These are phyloP conservation scores for Geotrichum candidum DNA, from an alignment of 1,139 yeast species.

Conservation along the genomic window DNA sequence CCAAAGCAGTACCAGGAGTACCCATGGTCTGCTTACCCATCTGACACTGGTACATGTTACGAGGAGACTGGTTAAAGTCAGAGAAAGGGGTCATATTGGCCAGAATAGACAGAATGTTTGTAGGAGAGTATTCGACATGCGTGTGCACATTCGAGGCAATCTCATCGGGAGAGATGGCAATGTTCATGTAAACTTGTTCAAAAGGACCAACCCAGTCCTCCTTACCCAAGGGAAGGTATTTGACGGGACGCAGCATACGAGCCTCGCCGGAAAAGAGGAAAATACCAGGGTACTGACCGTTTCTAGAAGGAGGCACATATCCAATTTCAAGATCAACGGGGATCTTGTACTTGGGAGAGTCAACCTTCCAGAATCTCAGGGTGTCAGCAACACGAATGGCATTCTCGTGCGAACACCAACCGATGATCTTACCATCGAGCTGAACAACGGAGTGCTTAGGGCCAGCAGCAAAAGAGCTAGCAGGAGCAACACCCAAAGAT, in stretches of 20 bases:
- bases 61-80: constrained; percentile 97
- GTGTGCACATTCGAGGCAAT: constrained; percentile 74
- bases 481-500: constrained; percentile 75
- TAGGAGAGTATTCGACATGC: constrained; percentile 93
- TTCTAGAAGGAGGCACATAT: constrained; percentile 85
- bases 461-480: constrained; percentile 70
- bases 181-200: constrained; percentile 94
- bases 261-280: constrained; percentile 86
- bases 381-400: constrained; percentile 86
- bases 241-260: constrained; percentile 94
- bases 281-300: constrained; percentile 97
- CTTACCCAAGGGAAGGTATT: constrained; percentile 77
- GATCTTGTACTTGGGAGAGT: constrained; percentile 57
- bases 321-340: constrained; percentile 90
- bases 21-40: constrained; percentile 99
- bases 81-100: constrained; percentile 97
- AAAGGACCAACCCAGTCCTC: constrained; percentile 91
- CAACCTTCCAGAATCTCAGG: constrained; percentile 87
- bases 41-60: constrained; percentile 99
- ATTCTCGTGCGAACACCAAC: constrained; percentile 90
- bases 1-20: constrained; percentile 94
- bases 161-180: constrained; percentile 93
- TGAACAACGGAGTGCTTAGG: constrained; percentile 85
- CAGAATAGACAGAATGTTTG: constrained; percentile 85
- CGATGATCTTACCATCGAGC: constrained; percentile 85